These are phyloP conservation scores for Microdochium bolleyi DNA, from an alignment of 2,329 filamentous ascomycete species.

Conservation along the genomic window DNA sequence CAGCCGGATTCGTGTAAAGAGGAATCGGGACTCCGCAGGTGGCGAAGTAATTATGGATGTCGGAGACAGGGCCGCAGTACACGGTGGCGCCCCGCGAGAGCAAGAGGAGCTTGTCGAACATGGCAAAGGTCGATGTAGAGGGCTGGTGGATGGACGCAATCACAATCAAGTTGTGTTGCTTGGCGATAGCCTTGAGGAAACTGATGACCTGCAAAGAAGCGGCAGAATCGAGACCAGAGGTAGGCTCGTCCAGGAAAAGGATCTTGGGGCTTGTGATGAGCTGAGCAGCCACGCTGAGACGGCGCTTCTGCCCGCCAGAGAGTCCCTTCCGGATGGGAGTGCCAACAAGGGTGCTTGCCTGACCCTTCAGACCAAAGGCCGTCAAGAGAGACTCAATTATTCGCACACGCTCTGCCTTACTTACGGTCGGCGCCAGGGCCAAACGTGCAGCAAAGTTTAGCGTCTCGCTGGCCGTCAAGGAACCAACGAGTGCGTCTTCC, in stretches of 20 bases:
- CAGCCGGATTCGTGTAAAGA: slow-evolving; percentile 67
- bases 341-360: slow-evolving; percentile 66
- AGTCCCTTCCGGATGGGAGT: slow-evolving; percentile 79
- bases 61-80: slow-evolving; percentile 60
- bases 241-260: slow-evolving; percentile 78
- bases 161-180: slow-evolving; percentile 62
- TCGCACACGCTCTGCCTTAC: slow-evolving; percentile 46
- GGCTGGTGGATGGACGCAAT: slow-evolving; percentile 83
- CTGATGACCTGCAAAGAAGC: slow-evolving; percentile 70
- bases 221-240: slow-evolving; percentile 73
- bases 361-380: slow-evolving; percentile 64
- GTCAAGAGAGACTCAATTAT: slow-evolving; percentile 60
- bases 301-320: slow-evolving; percentile 76
- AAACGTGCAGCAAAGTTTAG: slow-evolving; percentile 70
- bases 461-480: slow-evolving; percentile 73
- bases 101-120: slow-evolving; percentile 73
- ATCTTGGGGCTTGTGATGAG: slow-evolving; percentile 76
- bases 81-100: slow-evolving; percentile 63
- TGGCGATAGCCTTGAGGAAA: slow-evolving; percentile 60
- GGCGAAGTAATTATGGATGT: slow-evolving; percentile 56
- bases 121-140: slow-evolving; percentile 67
- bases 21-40: slow-evolving; percentile 55
- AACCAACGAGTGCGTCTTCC: slow-evolving; percentile 76
- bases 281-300: slow-evolving; percentile 72
- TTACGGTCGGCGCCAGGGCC: slow-evolving; percentile 20